phyloP scores from a whole-genome alignment of 140 eudicot genomes.

The Ambrosia hybrid region DNA sequence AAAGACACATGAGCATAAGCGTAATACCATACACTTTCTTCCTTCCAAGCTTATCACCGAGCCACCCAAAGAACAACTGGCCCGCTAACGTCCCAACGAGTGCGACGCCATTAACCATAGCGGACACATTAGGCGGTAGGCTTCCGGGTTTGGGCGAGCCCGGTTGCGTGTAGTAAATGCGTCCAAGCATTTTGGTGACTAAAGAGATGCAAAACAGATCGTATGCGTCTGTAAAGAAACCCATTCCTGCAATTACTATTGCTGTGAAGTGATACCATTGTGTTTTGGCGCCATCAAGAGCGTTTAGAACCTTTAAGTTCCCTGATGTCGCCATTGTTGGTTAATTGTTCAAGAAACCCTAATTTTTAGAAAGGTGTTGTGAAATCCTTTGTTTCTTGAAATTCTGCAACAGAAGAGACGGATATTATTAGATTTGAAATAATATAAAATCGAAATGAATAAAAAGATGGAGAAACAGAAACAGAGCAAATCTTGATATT shows the following conservation, averaged over 20 bases:
- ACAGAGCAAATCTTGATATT: conserved; percentile 15
- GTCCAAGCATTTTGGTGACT: conserved; percentile 79
- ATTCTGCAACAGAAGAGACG: not conserved
- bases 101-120: conserved; percentile 84
- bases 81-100: conserved; percentile 77
- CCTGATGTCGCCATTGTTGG: conserved; percentile 38
- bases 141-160: conserved; percentile 72
- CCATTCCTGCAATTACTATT: conserved; percentile 83
- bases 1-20: conserved; percentile 66
- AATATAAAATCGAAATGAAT: no score
- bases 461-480: not conserved
- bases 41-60: conserved; percentile 80
- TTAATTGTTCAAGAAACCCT: conserved; percentile 15
- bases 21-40: conserved; percentile 77
- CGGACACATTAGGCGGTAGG: conserved; percentile 74
- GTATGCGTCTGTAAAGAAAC: conserved; percentile 86
- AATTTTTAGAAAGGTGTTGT: not conserved
- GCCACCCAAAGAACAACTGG: conserved; percentile 89
- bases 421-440: no score
- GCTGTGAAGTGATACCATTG: conserved; percentile 96
- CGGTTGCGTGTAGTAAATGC: conserved; percentile 62
- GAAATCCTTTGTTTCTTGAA: conserved; percentile 4
- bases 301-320: conserved; percentile 61
- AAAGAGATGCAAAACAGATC: conserved; percentile 82
- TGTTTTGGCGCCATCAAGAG: conserved; percentile 83